A percentile compares a stretch with the other conserved stretches of the same genome.
These are phyloP conservation scores for Blepharisma japonicum DNA, from an alignment of 73 alveolate genomes.

Conservation along the genomic window DNA sequence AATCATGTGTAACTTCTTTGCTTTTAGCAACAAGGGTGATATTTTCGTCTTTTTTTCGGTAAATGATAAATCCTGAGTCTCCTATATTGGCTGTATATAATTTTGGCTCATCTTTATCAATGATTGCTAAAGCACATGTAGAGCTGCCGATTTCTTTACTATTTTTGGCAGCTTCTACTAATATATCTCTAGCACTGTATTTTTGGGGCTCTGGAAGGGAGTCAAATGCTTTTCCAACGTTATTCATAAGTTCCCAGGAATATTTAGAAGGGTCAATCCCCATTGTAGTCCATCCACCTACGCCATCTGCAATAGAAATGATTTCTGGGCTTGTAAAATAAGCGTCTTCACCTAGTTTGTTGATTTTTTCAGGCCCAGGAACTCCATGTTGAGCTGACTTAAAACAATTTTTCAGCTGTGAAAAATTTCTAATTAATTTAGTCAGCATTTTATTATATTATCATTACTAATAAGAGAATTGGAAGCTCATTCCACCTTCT, in stretches of 20 bases:
- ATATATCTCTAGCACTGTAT: conserved; percentile 28
- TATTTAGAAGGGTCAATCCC: conserved; percentile 53
- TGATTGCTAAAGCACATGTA: conserved; percentile 45
- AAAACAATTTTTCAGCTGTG: neutral
- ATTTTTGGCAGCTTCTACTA: conserved; percentile 43
- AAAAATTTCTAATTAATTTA: neutral
- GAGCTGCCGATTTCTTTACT: conserved; percentile 46
- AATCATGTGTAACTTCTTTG: conserved; percentile 56
- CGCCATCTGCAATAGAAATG: conserved; percentile 61
- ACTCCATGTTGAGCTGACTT: conserved; percentile 20
- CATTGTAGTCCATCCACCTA: conserved; percentile 51
- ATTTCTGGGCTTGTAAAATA: conserved; percentile 5
- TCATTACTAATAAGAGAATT: neutral
- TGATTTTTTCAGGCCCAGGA: conserved; percentile 35
- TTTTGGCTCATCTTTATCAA: conserved; percentile 27
- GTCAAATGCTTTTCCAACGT: neutral
- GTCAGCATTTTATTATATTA: neutral
- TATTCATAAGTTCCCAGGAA: conserved; percentile 34
- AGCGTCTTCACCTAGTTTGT: conserved; percentile 49
- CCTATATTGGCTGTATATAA: conserved; percentile 53
- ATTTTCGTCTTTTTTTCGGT: conserved; percentile 34
- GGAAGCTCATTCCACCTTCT: neutral
- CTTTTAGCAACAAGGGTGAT: neutral
- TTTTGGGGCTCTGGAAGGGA: neutral
- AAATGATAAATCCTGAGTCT: conserved; percentile 56